Percentiles rank a stretch among this genome's conserved stretches.
These are phyloP conservation scores for Sporothrix globosa DNA, from an alignment of 2,329 filamentous ascomycete genomes.

Conservation along the genomic window DNA sequence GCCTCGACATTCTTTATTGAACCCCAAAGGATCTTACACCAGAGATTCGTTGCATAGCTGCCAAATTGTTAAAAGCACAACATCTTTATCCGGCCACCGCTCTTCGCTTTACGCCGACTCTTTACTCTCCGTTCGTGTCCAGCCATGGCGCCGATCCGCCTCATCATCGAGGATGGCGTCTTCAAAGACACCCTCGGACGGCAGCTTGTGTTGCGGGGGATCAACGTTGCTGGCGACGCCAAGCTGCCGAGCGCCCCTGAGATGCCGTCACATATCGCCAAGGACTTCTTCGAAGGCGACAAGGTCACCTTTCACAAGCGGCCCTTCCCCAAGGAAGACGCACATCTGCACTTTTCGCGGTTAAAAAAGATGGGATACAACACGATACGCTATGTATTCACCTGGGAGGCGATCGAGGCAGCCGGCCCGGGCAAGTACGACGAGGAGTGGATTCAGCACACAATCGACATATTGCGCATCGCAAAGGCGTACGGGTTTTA, in stretches of 20 bases:
- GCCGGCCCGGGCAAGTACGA: slow-evolving; percentile 90
- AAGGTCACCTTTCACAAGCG: slow-evolving; percentile 84
- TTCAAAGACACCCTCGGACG: slow-evolving; percentile 83
- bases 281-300: slow-evolving; percentile 91
- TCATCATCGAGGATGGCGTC: slow-evolving; percentile 81
- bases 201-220: slow-evolving; percentile 86
- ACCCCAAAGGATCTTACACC: background rate
- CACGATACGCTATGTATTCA: slow-evolving; percentile 94
- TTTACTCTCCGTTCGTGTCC: background rate
- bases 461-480: slow-evolving; percentile 78
- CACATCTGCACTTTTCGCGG: slow-evolving; percentile 81
- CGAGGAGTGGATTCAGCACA: slow-evolving; percentile 89
- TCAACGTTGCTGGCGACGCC: slow-evolving; percentile 89
- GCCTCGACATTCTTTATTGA: background rate
- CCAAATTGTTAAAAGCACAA: background rate
- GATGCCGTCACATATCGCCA: slow-evolving; percentile 74
- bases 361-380: slow-evolving; percentile 93
- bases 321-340: slow-evolving; percentile 81
- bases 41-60: too few relatives aligned
- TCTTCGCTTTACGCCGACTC: background rate
- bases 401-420: slow-evolving; percentile 98
- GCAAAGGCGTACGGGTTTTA: slow-evolving; percentile 93
- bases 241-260: slow-evolving; percentile 85
- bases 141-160: slow-evolving; percentile 71
- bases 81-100: background rate